Base-by-base conservation (phyloP, 2,329 filamentous ascomycete genomes). In the Cytospora piceae region DNA sequence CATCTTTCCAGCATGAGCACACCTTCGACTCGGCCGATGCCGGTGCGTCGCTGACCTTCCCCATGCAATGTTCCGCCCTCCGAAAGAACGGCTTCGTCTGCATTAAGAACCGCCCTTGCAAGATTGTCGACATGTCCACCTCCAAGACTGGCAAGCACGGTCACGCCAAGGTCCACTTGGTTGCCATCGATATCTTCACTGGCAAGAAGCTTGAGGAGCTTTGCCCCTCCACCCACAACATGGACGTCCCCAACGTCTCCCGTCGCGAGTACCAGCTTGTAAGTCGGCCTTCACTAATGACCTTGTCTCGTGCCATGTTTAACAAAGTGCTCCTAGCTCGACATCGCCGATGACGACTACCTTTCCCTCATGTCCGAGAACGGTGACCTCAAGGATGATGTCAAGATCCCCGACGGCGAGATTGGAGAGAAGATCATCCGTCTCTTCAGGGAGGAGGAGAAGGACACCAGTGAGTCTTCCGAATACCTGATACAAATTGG, bases 131-230 rank as follows among this genome's bases (percentile, higher is more conserved):
- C 79, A 99, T 99, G 96, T 97, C 93, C 74, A 99, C 95, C 86
- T 99, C 95, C 82, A 99, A 99, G 94, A 99, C 95, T 74, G 95
- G 95, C 85, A 99, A 99, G 93, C 95, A 99, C 91, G 95, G 95
- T 82, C 96, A 99, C 92, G 95, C 95, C 85, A 99, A 99, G 90
- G 95, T 99, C 81, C 94, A 99, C 85, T 85, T 99, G 76, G 91
- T 97, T 77, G 95, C 93, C 79, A 89, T 96, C 81, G 95, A 99
- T 82, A 98, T 99, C 86, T 99, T 99, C 90, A 99, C 94, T 73
- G 87, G 87, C 88, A 99, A 97, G 92, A 99, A 99, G 90, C 88
- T 97, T 73, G 95, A 99, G 87, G 96, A 99, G 85, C 89, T 99
- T 70, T 97, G 90, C 82, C 95, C 95, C 74, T 99, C 95, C 79